phyloP scores from a whole-genome alignment of 2,329 filamentous ascomycete genomes.

The Phyllachora maydis region DNA sequence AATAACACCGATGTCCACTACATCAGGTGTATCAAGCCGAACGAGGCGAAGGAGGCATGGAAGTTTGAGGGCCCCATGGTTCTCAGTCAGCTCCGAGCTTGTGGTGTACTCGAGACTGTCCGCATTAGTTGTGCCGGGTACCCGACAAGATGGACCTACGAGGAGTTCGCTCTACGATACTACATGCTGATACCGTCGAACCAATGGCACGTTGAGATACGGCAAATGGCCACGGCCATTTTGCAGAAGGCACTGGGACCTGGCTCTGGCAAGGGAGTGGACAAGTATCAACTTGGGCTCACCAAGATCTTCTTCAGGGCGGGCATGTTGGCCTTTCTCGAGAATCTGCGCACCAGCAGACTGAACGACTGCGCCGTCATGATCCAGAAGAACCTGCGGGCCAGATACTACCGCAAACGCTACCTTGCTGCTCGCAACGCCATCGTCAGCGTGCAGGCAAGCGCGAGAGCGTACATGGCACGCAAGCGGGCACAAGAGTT shows the following conservation, averaged over 20 bases:
- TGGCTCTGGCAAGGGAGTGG: constrained; percentile 49
- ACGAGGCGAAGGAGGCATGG: constrained; percentile 92
- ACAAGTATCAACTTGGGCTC: constrained; percentile 93
- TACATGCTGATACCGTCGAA: constrained; percentile 90
- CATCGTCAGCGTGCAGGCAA: constrained; percentile 62
- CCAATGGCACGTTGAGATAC: constrained; percentile 84
- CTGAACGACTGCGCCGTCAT: constrained; percentile 89
- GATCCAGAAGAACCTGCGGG: constrained; percentile 95
- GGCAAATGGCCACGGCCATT: constrained; percentile 85
- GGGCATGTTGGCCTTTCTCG: constrained; percentile 94
- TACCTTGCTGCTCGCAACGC: constrained; percentile 75
- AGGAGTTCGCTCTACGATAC: constrained; percentile 92
- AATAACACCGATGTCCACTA: constrained; percentile 97
- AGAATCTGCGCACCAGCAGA: constrained; percentile 77
- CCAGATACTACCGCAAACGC: constrained; percentile 83
- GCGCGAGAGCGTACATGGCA: constrained; percentile 57
- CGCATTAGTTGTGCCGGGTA: constrained; percentile 95
- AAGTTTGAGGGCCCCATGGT: constrained; percentile 99
- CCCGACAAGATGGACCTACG: constrained; percentile 94
- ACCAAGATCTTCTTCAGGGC: constrained; percentile 99
- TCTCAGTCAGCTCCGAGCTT: constrained; percentile 86
- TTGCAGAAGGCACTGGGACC: constrained; percentile 72
- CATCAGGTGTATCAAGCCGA: constrained; percentile 97
- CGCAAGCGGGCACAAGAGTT: constrained; percentile 61
- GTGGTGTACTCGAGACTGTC: constrained; percentile 95